Conservation (phyloP, 2,329 filamentous ascomycete species). For the Cladophialophora chaetospira region DNA sequence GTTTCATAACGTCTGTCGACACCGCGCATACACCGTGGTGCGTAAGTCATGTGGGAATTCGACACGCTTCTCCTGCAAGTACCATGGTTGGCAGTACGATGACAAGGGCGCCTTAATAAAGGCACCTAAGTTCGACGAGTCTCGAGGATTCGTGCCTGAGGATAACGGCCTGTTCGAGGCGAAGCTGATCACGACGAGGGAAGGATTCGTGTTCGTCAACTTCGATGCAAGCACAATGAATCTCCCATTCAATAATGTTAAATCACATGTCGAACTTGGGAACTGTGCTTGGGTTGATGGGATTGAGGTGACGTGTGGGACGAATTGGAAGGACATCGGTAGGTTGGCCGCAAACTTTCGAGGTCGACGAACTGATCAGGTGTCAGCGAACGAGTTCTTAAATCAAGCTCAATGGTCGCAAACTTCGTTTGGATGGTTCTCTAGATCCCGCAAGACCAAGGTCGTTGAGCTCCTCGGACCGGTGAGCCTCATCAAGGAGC, state of each 20-base stretch:
- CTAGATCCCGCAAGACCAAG: constrained; percentile 20
- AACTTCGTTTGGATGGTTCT: constrained; percentile 23
- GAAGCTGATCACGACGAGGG: constrained; percentile 25
- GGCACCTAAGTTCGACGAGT: constrained; percentile 60
- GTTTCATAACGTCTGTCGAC: constrained; percentile 65
- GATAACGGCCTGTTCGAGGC: constrained; percentile 56
- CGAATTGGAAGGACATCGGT: constrained; percentile 31
- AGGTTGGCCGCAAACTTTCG: background rate
- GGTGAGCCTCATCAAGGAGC: constrained; percentile 27
- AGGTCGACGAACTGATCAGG: background rate
- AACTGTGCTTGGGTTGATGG: constrained; percentile 24
- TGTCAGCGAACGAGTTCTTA: constrained; percentile 27
- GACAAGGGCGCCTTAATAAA: constrained; percentile 60
- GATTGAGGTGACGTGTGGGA: constrained; percentile 17
- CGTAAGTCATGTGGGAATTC: constrained; percentile 53
- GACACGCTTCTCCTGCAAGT: constrained; percentile 56
- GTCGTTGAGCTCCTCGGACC: constrained; percentile 20
- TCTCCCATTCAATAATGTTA: constrained; percentile 29
- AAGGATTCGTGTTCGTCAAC: constrained; percentile 30
- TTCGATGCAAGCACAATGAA: constrained; percentile 30
- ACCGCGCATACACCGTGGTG: constrained; percentile 63
- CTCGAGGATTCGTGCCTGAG: constrained; percentile 58
- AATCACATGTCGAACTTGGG: constrained; percentile 26
- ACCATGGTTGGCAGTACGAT: constrained; percentile 66
- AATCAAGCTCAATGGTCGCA: constrained; percentile 25